phyloP scores from a whole-genome alignment of 2,329 filamentous ascomycete genomes.

The Elsinoe necatrix region DNA sequence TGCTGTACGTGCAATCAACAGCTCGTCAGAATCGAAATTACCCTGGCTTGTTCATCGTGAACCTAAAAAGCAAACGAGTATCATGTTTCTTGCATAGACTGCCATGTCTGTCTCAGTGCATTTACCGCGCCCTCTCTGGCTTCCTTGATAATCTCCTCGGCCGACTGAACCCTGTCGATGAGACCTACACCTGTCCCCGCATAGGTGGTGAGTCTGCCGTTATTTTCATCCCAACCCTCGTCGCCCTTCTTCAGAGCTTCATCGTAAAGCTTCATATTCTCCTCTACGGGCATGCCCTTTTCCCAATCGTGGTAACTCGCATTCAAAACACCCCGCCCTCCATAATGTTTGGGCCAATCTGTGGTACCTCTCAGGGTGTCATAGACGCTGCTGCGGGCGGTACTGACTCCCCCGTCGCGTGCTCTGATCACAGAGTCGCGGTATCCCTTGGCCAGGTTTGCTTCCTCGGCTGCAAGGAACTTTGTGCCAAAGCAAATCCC shows the following conservation, averaged over 20 bases:
- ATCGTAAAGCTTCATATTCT: conserved; percentile 37
- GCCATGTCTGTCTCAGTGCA: conserved; percentile 23
- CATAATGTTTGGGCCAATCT: conserved; percentile 50
- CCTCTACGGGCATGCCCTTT: conserved; percentile 32
- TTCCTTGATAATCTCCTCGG: conserved; percentile 45
- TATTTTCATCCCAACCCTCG: conserved; percentile 40
- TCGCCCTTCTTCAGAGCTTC: conserved; percentile 43
- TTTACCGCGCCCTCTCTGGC: conserved; percentile 32
- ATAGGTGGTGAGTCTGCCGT: conserved; percentile 52
- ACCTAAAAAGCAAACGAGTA: not conserved
- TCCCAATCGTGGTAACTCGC: conserved; percentile 39
- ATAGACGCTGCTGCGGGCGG: conserved; percentile 44
- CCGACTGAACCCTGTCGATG: conserved; percentile 42
- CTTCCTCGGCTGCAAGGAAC: conserved; percentile 47
- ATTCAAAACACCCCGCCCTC: conserved; percentile 51
- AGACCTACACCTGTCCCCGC: conserved; percentile 54
- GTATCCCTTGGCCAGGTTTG: conserved; percentile 39
- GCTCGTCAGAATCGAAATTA: not conserved
- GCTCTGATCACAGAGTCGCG: conserved; percentile 38
- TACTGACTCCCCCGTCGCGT: conserved; percentile 44
- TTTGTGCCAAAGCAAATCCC: conserved; percentile 56
- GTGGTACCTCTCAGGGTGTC: conserved; percentile 48
- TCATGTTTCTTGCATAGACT: conserved; percentile 1
- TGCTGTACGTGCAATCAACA: not conserved
- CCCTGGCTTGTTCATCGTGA: not conserved